Evolutionary conservation across 2,329 filamentous ascomycete species (phyloP).

Genomic region (Pestalotiopsis sp.): DNA sequence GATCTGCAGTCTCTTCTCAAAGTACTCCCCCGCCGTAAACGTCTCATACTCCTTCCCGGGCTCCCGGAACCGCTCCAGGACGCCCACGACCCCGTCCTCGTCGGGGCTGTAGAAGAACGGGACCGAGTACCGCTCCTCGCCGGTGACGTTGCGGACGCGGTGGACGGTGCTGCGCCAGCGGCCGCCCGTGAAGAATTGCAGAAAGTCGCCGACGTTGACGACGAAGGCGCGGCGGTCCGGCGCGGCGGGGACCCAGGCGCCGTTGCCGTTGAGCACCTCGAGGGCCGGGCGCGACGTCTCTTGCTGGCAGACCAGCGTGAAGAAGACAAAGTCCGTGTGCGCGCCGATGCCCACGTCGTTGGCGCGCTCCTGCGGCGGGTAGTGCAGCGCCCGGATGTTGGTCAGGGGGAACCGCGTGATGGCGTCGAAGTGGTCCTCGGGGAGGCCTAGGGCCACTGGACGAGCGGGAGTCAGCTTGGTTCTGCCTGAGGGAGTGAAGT

Average conservation of each 20-base stretch:
- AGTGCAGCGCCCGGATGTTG: conserved; percentile 12
- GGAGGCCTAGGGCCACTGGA: conserved; percentile 5
- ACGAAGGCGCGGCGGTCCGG: conserved; percentile 9
- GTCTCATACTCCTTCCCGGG: conserved; percentile 8
- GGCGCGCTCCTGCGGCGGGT: conserved; percentile 10
- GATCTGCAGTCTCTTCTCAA: conserved; percentile 13
- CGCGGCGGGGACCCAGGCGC: conserved; percentile 9
- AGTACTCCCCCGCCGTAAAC: conserved; percentile 13
- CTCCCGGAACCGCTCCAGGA: conserved; percentile 7
- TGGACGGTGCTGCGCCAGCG: conserved; percentile 11
- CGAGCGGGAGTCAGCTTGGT: neutral
- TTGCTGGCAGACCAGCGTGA: conserved; percentile 12
- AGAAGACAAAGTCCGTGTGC: conserved; percentile 12
- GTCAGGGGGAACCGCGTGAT: conserved; percentile 10
- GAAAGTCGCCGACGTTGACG: conserved; percentile 14
- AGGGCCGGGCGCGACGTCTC: conserved; percentile 9
- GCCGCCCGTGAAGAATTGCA: conserved; percentile 10
- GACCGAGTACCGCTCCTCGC: conserved; percentile 13
- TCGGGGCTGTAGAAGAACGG: conserved; percentile 14
- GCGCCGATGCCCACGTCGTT: conserved; percentile 13
- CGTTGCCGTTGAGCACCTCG: conserved; percentile 11
- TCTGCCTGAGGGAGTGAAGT: neutral
- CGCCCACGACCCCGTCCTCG: conserved; percentile 9
- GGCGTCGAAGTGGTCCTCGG: conserved; percentile 10
- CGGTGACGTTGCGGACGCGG: conserved; percentile 10